phyloP scores from a whole-genome alignment of 768 basidiomycete species.

The Goffeauzyma gilvescens region DNA sequence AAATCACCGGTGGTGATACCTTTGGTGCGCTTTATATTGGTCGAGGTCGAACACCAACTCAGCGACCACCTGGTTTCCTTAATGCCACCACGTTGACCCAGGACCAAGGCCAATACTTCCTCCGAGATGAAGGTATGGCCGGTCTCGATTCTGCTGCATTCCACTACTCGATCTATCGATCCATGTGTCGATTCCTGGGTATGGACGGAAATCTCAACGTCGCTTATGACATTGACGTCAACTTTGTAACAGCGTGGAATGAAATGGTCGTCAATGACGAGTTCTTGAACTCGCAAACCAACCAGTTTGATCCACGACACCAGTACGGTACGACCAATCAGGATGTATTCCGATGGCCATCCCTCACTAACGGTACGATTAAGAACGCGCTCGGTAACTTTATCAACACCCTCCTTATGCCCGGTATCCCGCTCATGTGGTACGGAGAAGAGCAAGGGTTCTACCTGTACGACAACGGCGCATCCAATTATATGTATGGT shows the following conservation, averaged over 20 bases:
- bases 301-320: slow-evolving; percentile 58
- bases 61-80: slow-evolving; percentile 49
- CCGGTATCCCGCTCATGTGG: slow-evolving; percentile 64
- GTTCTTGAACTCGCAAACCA: slow-evolving; percentile 53
- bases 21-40: slow-evolving; percentile 77
- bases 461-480: slow-evolving; percentile 71
- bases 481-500: slow-evolving; percentile 78
- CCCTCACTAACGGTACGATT: slow-evolving; percentile 64
- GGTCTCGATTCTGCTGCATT: slow-evolving; percentile 67
- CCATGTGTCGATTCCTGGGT: slow-evolving; percentile 67
- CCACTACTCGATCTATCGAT: slow-evolving; percentile 84
- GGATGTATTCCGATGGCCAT: slow-evolving; percentile 86
- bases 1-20: slow-evolving; percentile 82
- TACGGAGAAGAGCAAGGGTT: slow-evolving; percentile 83
- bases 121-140: slow-evolving; percentile 45
- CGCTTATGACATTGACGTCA: slow-evolving; percentile 61
- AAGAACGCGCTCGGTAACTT: slow-evolving; percentile 59
- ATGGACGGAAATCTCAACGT: slow-evolving; percentile 91
- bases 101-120: slow-evolving; percentile 51
- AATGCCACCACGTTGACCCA: slow-evolving; percentile 50
- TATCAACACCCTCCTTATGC: slow-evolving; percentile 61
- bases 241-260: slow-evolving; percentile 82
- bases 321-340: slow-evolving; percentile 88
- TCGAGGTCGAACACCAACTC: slow-evolving; percentile 63
- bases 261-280: slow-evolving; percentile 64